Evolutionary conservation across 441 rosid genomes (phyloP), one percentile per base, ranked within the genome.

Genomic region (Populus trichocarpa): DNA sequence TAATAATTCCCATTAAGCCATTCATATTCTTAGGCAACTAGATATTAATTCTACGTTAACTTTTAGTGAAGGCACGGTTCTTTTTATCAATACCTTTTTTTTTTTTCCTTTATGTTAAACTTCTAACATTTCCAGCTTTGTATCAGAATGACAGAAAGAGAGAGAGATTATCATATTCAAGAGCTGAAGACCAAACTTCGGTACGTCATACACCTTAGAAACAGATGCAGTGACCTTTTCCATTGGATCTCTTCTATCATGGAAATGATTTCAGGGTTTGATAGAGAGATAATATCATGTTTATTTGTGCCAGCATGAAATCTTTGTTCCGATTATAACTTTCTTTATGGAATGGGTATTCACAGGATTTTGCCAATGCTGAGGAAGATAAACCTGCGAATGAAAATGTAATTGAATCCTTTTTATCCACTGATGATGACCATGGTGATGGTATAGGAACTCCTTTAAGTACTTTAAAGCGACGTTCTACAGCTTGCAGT

Each of bases 361-460:
- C 53, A 6, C 71, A 85, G 88, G 84, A 72, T 26, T 23, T 5
- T 72, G 23, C 20, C 28, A 74, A 83, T 69, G 86, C 77, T 38
- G 85, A 85, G 76, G 84, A 70, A 36, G 67, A 78, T 59, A 79
- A 78, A 50, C 67, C 85, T 63, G 77, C 71, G 32, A 86, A 82
- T 79, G 88, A 82, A 66, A 80, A 78, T 68, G 79, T 40, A 12
- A 40, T 85, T 22, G 89, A 82, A 74, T 82, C 87, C 18, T 86
- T 83, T 80, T 72, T 84, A 61, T 84, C 83, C 77, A 78, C 72
- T 73, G 80, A 79, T 38, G 81, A 67, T 79, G 80, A 73, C 13
- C 72, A 80, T 75, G 75, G 63, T 42, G 80, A 81, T 73, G 80
- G 73, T 64, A 65, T 77, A 67, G 77, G 77, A 30, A 33, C 23